Percentiles rank a stretch among this genome's conserved stretches.
Evolutionary conservation across 768 basidiomycete genomes (phyloP).

Genomic region (Pleurotus cornucopiae): DNA sequence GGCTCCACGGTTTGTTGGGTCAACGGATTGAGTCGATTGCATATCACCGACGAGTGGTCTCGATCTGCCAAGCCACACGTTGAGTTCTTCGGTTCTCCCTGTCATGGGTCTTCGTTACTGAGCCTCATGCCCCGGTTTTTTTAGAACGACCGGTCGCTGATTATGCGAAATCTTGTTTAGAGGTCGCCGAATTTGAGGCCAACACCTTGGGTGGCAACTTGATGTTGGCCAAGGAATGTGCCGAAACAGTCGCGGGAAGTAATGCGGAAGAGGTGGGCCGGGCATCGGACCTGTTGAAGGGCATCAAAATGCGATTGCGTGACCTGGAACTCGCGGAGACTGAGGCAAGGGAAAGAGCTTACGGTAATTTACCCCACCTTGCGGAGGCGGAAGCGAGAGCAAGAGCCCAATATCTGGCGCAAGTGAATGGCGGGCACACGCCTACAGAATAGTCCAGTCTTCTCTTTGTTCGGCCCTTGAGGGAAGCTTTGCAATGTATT

Average conservation of each 20-base stretch:
- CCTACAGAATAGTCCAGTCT: background rate
- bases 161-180: slow-evolving; percentile 79
- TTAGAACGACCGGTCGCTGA: slow-evolving; percentile 69
- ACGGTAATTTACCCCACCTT: background rate
- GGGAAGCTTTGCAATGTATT: no score
- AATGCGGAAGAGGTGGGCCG: slow-evolving; percentile 79
- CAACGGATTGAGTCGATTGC: slow-evolving; percentile 67
- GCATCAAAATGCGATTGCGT: slow-evolving; percentile 36
- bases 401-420: background rate
- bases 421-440: background rate
- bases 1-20: slow-evolving; percentile 60
- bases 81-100: slow-evolving; percentile 9
- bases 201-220: slow-evolving; percentile 58
- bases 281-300: slow-evolving; percentile 70
- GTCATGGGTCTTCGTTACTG: slow-evolving; percentile 16
- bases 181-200: slow-evolving; percentile 79
- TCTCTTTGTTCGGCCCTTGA: no score
- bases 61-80: slow-evolving; percentile 66
- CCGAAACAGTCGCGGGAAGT: slow-evolving; percentile 70
- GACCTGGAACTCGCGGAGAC: slow-evolving; percentile 17
- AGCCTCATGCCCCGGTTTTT: slow-evolving; percentile 18
- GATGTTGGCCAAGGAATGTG: slow-evolving; percentile 65
- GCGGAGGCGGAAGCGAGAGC: background rate
- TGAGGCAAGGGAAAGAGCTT: slow-evolving; percentile 12
- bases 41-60: slow-evolving; percentile 78